Evolutionary conservation across 257 asterid genomes (phyloP), one percentile per base, ranked within the genome.

Genomic region (Solanum ossicruentum): DNA sequence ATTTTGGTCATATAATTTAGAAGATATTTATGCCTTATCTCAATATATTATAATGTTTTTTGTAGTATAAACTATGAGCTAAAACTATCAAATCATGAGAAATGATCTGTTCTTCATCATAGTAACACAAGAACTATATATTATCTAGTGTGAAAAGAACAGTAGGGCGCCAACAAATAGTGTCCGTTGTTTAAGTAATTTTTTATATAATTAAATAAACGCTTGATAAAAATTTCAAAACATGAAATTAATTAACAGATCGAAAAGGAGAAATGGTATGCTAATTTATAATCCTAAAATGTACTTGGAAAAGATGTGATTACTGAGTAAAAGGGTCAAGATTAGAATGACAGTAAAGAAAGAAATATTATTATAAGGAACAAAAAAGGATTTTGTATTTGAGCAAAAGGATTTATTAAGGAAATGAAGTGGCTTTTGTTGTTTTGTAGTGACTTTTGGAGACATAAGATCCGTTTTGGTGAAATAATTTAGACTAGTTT

Each of bases 341-440:
- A 69, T 20, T 36, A 65, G 65, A 39, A 51, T 77, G 82, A 51
- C 26, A 70, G 26, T 72, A 77, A 77, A 51, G 9, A 77, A 51
- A 28, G 63, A 77, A 23, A 26, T 51, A 72, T 20, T 56, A 82
- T 58, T 39, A 43, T 21, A 49, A 28, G 20, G 67, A 47, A 84
- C 21, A 52, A 58, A 85, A 71, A 81, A 5, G 56, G 6, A 55
- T 32, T 65, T 77, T 88, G 81, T 67, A 47, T 80, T 67, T 5
- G 63, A 69, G 86, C 80, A 81, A 67, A 47, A 66, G 72, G 87
- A 65, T 58, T 86, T 86, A 85, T 87, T 86, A 84, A 85, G 55
- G 49, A 86, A 90, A 81, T 84, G 89, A 88, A 87, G 86, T 87
- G 89, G 88, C 47, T 89, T 86, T 70, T 85, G 86, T 85, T 86